Base-by-base conservation (phyloP, 2,329 filamentous ascomycete species). In the Lachnellula arida region DNA sequence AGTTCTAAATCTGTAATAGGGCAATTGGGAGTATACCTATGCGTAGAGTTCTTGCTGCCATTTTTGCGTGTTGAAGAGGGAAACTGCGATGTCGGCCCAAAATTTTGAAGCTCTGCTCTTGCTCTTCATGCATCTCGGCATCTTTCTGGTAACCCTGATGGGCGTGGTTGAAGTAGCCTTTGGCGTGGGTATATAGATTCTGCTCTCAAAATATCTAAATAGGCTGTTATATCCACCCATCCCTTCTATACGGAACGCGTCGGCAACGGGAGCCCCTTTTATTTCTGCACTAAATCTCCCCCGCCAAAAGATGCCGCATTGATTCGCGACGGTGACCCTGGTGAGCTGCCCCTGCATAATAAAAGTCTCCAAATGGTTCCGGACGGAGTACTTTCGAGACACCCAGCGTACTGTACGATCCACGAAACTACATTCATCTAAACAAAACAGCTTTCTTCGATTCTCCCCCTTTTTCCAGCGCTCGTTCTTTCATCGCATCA, bases 11-110 rank as follows among this genome's bases (percentile, higher is more conserved):
- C 8, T 11, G 2, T 9, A 3, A 11, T 32, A 3, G 28, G 28
- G 8, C 25, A 32, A 9, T 32, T 11, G 8, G 49, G 49, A 46
- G 17, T 17, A 2, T 23, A 87, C 85, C 86, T 74, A 88, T 88
- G 72, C 84, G 80, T 59, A 89, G 78, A 58, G 84, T 81, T 71
- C 84, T 77, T 67, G 84, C 77, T 70, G 84, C 84, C 82, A 86
- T 54, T 53, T 19, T 53, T 51, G 48, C 50, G 43, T 42, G 57
- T 59, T 51, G 28, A 19, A 34, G 42, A 44, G 11, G 42, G 11
- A 19, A 5, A 23, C 42, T 23, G 60, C 62, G 60, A 60, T 56
- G 53, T 60, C 61, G 62, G 55, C 44, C 28, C 23, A 47, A 59
- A 60, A 57, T 55, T 54, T 32, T 23, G 51, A 42, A 53, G n/a